These are phyloP conservation scores for Pseudozyma tsukubaensis DNA, from an alignment of 1,284 basidiomycete species.

Conservation along the genomic window DNA sequence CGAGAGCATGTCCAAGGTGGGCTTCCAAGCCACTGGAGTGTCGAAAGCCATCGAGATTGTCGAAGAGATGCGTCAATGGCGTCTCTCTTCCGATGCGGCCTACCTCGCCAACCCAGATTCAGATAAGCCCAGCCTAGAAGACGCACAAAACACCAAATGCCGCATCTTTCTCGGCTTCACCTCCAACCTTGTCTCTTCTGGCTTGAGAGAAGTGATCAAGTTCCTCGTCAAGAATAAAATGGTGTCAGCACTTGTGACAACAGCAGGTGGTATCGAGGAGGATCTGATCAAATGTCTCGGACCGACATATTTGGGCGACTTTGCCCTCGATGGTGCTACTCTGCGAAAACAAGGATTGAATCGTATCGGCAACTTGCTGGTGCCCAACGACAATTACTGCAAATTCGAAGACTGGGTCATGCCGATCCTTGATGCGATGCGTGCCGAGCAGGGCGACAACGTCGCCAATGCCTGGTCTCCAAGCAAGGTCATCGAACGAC, in stretches of 20 bases:
- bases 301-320: slow-evolving; percentile 88
- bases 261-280: slow-evolving; percentile 97
- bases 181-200: slow-evolving; percentile 97
- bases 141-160: slow-evolving; percentile 77
- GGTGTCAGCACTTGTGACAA: slow-evolving; percentile 90
- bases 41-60: slow-evolving; percentile 89
- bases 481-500: slow-evolving; percentile 87
- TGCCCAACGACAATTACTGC: slow-evolving; percentile 99
- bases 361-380: slow-evolving; percentile 95
- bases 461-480: slow-evolving; percentile 79
- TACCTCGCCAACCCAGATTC: slow-evolving; percentile 42
- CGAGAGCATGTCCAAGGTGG: slow-evolving; percentile 84
- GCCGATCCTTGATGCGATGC: slow-evolving; percentile 91
- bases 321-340: slow-evolving; percentile 88
- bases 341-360: slow-evolving; percentile 89
- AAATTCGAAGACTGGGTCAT: slow-evolving; percentile 99
- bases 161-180: slow-evolving; percentile 97
- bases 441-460: slow-evolving; percentile 86
- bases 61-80: slow-evolving; percentile 77
- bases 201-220: slow-evolving; percentile 90
- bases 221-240: slow-evolving; percentile 94
- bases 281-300: slow-evolving; percentile 99
- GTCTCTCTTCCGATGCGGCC: slow-evolving; percentile 44
- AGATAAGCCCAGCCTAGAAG: slow-evolving; percentile 67
- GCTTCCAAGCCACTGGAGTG: slow-evolving; percentile 93